A percentile compares a stretch with the other conserved stretches of the same genome.
phyloP scores from a whole-genome alignment of 2,329 filamentous ascomycete species.

The Tolypocladium cylindrosporum region DNA sequence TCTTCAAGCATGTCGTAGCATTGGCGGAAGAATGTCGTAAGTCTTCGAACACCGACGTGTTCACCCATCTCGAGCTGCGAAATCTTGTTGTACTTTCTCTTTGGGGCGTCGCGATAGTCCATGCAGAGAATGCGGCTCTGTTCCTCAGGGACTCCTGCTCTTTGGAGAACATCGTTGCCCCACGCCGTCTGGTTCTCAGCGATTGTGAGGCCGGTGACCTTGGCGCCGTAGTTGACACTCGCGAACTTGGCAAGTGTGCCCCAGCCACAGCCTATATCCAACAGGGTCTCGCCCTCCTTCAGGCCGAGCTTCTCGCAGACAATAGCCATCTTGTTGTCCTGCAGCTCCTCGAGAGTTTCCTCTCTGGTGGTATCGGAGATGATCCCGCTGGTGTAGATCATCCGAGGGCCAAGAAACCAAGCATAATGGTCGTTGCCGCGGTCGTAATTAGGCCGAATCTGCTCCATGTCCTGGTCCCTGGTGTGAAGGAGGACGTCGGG shows the following conservation, averaged over 20 bases:
- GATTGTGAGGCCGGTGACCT: constrained; percentile 78
- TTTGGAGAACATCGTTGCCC: constrained; percentile 79
- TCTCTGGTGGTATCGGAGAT: constrained; percentile 56
- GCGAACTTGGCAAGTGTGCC: constrained; percentile 81
- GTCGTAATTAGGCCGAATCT: constrained; percentile 92
- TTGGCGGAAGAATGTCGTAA: constrained; percentile 68
- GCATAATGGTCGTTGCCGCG: constrained; percentile 92
- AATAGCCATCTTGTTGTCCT: constrained; percentile 83
- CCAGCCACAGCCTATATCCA: constrained; percentile 95
- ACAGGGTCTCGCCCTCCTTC: constrained; percentile 55
- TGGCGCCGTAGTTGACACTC: constrained; percentile 75
- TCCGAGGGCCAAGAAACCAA: constrained; percentile 92
- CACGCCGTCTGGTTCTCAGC: constrained; percentile 89
- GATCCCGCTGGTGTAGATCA: constrained; percentile 93
- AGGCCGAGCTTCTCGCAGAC: constrained; percentile 91
- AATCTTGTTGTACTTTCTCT: constrained; percentile 84
- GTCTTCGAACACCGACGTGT: constrained; percentile 85
- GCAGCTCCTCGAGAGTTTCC: constrained; percentile 85
- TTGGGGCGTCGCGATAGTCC: constrained; percentile 81
- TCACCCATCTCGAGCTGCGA: constrained; percentile 74
- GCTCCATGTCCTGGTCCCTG: constrained; percentile 81
- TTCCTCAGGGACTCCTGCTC: constrained; percentile 65
- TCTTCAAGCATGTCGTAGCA: constrained; percentile 91
- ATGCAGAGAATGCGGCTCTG: constrained; percentile 85
- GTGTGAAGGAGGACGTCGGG: constrained; percentile 80